Evolutionary conservation across 2,329 filamentous ascomycete genomes (phyloP).

Genomic region (Magnaporthiopsis rhizophila): DNA sequence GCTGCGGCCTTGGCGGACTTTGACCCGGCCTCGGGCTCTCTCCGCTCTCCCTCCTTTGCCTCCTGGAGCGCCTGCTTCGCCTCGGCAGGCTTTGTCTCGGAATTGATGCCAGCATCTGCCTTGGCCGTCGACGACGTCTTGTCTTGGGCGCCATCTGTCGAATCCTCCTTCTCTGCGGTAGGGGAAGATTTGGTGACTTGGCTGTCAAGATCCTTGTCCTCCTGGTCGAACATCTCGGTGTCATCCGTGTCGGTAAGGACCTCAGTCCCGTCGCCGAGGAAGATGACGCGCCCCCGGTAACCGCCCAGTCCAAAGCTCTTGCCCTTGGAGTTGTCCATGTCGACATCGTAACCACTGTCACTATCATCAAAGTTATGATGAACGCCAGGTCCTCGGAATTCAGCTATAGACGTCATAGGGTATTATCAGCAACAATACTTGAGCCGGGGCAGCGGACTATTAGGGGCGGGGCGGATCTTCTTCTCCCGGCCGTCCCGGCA

Average conservation of each 20-base stretch:
- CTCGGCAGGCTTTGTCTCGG: background rate
- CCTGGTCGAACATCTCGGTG: conserved; percentile 89
- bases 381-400: conserved; percentile 76
- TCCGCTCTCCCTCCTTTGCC: background rate
- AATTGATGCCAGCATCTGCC: background rate
- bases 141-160: background rate
- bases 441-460: background rate
- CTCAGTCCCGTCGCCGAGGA: conserved; percentile 92
- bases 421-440: conserved; percentile 12
- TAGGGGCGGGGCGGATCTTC: background rate
- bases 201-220: conserved; percentile 78
- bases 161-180: conserved; percentile 8
- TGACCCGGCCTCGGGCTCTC: background rate
- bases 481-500: background rate
- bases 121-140: background rate
- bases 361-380: conserved; percentile 79
- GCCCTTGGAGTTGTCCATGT: conserved; percentile 52
- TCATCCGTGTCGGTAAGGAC: conserved; percentile 83
- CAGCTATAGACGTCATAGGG: conserved; percentile 46
- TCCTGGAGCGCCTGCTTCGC: background rate
- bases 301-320: conserved; percentile 59
- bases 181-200: conserved; percentile 64
- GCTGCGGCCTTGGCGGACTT: background rate
- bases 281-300: conserved; percentile 80
- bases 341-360: conserved; percentile 68